These are phyloP conservation scores for Coriolopsis trogii DNA, from an alignment of 1,284 basidiomycete species.

Conservation along the genomic window DNA sequence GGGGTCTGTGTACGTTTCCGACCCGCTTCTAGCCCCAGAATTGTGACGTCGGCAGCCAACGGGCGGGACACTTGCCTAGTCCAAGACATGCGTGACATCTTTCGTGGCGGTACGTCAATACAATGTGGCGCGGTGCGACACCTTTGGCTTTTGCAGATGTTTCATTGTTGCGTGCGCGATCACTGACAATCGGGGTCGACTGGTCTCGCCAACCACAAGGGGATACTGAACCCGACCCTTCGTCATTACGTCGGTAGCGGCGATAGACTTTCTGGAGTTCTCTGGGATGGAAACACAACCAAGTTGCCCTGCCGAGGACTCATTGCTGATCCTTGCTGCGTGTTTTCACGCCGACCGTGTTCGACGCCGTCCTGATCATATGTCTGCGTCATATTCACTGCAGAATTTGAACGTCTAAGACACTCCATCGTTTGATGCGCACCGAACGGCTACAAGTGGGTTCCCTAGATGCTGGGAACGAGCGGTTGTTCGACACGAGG, in stretches of 20 bases:
- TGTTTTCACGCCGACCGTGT: too few relatives aligned
- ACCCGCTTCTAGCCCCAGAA: conserved; percentile 1
- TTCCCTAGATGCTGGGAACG: conserved; percentile 1
- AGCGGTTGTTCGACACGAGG: not conserved
- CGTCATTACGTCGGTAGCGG: not conserved
- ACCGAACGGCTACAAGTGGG: not conserved
- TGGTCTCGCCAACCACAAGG: too few relatives aligned
- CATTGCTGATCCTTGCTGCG: not conserved
- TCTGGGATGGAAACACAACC: too few relatives aligned
- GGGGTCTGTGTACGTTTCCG: not conserved
- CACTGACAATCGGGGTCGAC: too few relatives aligned
- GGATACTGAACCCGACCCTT: too few relatives aligned
- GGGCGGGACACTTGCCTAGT: not conserved
- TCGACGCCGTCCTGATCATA: too few relatives aligned
- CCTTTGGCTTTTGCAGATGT: too few relatives aligned
- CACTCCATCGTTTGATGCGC: not conserved
- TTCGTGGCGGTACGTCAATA: too few relatives aligned
- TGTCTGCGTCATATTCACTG: too few relatives aligned
- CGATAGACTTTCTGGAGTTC: too few relatives aligned
- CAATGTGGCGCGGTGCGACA: too few relatives aligned
- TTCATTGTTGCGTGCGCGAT: not conserved
- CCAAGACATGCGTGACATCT: not conserved
- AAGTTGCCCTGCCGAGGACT: not conserved
- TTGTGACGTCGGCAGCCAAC: not conserved
- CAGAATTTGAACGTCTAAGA: not conserved